Evolutionary conservation across 768 basidiomycete genomes (phyloP).

Genomic region (Termitomyces sp.): DNA sequence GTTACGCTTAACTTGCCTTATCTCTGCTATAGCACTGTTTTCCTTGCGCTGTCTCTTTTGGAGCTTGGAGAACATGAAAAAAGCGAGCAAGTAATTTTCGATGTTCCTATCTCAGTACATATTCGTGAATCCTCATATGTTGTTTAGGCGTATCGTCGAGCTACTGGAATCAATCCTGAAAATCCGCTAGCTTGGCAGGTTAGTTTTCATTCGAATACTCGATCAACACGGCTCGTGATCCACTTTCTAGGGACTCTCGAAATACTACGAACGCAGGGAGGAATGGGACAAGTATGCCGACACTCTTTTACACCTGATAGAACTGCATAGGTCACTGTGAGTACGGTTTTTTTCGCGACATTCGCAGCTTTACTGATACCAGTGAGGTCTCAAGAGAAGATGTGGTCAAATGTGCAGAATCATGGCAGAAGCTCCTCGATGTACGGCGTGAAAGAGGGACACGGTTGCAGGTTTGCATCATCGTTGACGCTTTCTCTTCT

Average conservation of each 20-base stretch:
- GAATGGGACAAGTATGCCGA: conserved; percentile 55
- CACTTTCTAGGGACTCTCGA: conserved; percentile 57
- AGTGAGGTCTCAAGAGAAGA: conserved; percentile 49
- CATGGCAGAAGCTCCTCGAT: conserved; percentile 70
- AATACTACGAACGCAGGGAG: conserved; percentile 61
- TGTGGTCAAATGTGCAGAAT: conserved; percentile 72
- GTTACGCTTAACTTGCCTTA: background rate
- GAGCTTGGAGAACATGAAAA: conserved; percentile 66
- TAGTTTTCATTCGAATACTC: conserved; percentile 7
- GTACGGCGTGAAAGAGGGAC: conserved; percentile 57
- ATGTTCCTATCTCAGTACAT: background rate
- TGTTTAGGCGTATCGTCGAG: conserved; percentile 69
- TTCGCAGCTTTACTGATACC: background rate
- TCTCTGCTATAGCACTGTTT: conserved; percentile 58
- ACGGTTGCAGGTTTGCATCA: conserved; percentile 31
- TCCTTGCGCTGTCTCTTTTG: conserved; percentile 72
- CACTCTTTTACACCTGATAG: conserved; percentile 49
- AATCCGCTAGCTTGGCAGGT: conserved; percentile 87
- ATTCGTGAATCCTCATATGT: conserved; percentile 10
- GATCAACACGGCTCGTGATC: background rate
- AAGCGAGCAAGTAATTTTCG: conserved; percentile 77
- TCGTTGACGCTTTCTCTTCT: background rate
- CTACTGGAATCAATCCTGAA: conserved; percentile 60
- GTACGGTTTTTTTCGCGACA: conserved; percentile 13
- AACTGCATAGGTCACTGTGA: conserved; percentile 55